phyloP scores from a whole-genome alignment of 2,329 filamentous ascomycete genomes.

The Cytospora mali region DNA sequence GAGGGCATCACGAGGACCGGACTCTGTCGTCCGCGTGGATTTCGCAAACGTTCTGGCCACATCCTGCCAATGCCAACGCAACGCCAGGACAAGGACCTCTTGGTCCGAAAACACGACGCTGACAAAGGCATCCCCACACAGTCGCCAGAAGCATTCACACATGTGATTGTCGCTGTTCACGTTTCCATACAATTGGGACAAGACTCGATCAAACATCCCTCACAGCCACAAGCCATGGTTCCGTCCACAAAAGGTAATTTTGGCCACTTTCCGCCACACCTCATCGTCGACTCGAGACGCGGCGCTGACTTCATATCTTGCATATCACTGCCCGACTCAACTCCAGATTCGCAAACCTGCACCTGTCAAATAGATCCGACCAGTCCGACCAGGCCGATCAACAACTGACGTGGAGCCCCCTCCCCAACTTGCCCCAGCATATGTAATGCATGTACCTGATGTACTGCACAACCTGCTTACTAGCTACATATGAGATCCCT shows the following conservation, averaged over 20 bases:
- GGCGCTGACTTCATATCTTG: neutral
- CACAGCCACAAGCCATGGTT: neutral
- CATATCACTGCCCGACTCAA: neutral
- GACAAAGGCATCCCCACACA: neutral
- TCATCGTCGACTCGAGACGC: neutral
- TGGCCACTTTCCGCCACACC: neutral
- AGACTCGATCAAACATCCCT: neutral
- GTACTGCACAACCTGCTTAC: neutral
- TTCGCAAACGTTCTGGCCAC: neutral
- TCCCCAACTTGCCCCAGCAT: neutral
- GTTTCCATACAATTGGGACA: neutral
- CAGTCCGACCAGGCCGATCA: too few relatives aligned
- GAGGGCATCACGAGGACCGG: neutral
- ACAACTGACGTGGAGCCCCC: neutral
- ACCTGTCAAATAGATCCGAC: neutral
- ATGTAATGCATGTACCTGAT: neutral
- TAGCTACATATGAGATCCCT: neutral
- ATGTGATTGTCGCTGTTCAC: neutral
- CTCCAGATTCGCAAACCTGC: neutral
- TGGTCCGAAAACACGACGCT: neutral
- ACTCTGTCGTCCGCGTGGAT: constrained; percentile 1
- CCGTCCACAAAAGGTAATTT: neutral
- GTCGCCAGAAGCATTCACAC: neutral
- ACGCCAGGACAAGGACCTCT: neutral
- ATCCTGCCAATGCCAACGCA: neutral